A percentile compares a stretch with the other conserved stretches of the same genome.
These are phyloP conservation scores for Seiridium unicorne DNA, from an alignment of 2,329 filamentous ascomycete genomes.

Conservation along the genomic window DNA sequence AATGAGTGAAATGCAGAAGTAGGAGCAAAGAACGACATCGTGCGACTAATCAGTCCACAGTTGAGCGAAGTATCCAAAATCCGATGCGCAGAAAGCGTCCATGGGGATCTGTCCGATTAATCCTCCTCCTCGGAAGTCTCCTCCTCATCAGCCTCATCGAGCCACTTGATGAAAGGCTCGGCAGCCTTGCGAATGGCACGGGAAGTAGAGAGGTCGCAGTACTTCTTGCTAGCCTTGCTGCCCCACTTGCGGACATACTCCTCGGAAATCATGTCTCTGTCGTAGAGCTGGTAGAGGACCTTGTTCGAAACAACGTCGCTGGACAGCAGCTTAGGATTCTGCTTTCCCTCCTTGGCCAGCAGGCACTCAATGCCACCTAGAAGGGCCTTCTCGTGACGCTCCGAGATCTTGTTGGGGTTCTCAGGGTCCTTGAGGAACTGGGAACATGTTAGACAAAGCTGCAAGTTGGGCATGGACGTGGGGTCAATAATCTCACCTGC, in stretches of 20 bases:
- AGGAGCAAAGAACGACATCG: not conserved
- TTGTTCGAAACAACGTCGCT: constrained; percentile 76
- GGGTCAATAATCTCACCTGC: constrained; percentile 54
- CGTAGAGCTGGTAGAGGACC: constrained; percentile 86
- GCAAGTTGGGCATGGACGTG: too few relatives aligned
- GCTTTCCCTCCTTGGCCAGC: constrained; percentile 67
- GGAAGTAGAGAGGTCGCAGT: constrained; percentile 83
- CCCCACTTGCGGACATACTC: constrained; percentile 90
- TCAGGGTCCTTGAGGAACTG: constrained; percentile 62
- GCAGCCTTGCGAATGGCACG: constrained; percentile 96
- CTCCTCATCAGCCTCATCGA: constrained; percentile 80
- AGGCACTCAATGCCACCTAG: constrained; percentile 94
- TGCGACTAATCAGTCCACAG: too few relatives aligned
- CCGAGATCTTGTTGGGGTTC: constrained; percentile 46
- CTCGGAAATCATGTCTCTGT: constrained; percentile 85
- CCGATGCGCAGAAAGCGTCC: too few relatives aligned
- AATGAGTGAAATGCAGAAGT: not conserved
- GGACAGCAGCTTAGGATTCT: constrained; percentile 70
- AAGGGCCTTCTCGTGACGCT: constrained; percentile 93
- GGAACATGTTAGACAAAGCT: constrained; percentile 23
- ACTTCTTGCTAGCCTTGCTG: constrained; percentile 96
- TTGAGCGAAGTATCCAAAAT: not conserved
- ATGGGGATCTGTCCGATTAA: not conserved
- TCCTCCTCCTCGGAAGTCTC: constrained; percentile 57
- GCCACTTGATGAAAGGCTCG: constrained; percentile 92